A percentile compares a stretch with the other conserved stretches of the same genome.
phyloP scores from a whole-genome alignment of 257 asterid species.

The Lantana camara region DNA sequence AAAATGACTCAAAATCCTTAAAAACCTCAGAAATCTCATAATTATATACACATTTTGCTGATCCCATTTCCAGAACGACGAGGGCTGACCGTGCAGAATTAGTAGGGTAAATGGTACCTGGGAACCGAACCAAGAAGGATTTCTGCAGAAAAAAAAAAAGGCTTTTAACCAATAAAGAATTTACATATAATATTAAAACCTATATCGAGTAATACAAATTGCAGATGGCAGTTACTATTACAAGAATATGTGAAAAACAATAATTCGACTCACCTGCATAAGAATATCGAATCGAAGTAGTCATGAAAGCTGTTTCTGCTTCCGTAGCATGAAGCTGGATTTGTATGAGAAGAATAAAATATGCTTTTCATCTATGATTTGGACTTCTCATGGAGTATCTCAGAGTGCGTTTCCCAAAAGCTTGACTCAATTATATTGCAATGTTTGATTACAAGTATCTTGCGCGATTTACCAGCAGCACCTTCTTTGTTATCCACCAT shows the following conservation, averaged over 20 bases:
- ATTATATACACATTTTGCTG: not conserved
- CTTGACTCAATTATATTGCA: slow-evolving; percentile 62
- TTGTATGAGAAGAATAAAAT: too few species aligned
- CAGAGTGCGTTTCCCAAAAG: slow-evolving; percentile 73
- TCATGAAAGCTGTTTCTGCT: too few species aligned
- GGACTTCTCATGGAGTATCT: slow-evolving; percentile 52
- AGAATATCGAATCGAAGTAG: too few species aligned
- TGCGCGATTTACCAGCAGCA: slow-evolving; percentile 39
- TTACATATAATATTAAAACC: too few species aligned
- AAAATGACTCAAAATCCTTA: not conserved
- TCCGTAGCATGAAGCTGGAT: too few species aligned
- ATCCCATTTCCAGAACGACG: not conserved
- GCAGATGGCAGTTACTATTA: too few species aligned
- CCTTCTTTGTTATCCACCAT: slow-evolving; percentile 34
- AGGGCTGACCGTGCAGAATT: not conserved
- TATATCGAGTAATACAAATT: too few species aligned
- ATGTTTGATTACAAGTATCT: slow-evolving; percentile 52
- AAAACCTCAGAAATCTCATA: not conserved
- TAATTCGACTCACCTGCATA: too few species aligned
- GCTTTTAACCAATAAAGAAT: too few species aligned
- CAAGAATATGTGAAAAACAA: too few species aligned
- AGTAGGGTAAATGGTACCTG: not conserved
- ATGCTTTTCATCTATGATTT: slow-evolving; percentile 25
- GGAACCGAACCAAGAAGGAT: too few species aligned
- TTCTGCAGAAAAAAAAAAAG: too few species aligned